phyloP scores from a whole-genome alignment of 2,329 filamentous ascomycete species.

The Dactylellina sp. region DNA sequence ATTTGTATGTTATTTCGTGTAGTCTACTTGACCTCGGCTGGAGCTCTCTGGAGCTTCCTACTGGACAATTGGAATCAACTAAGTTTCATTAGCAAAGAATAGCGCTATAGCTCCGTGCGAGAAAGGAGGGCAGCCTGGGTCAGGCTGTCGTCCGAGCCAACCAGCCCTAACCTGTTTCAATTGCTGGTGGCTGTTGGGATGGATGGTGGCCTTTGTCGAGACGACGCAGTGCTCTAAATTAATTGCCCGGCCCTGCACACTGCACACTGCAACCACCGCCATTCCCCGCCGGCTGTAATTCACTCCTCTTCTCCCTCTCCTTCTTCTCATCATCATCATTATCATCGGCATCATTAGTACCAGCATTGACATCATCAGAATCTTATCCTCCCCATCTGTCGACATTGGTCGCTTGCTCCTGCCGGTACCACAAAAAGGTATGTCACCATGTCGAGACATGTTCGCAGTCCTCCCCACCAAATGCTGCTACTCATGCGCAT shows the following conservation, averaged over 20 bases:
- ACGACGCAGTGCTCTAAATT: too few relatives aligned
- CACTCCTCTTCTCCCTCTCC: not conserved
- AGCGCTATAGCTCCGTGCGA: constrained; percentile 1
- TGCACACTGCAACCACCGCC: not conserved
- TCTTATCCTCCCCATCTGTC: constrained; percentile 1
- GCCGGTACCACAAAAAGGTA: constrained; percentile 24
- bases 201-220: too few relatives aligned
- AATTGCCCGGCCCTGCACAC: too few relatives aligned
- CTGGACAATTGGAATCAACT: not conserved
- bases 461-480: constrained; percentile 22
- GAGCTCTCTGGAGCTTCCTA: not conserved
- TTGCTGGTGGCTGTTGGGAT: too few relatives aligned
- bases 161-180: too few relatives aligned
- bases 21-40: too few relatives aligned
- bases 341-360: constrained; percentile 4
- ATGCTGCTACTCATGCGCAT: constrained; percentile 44
- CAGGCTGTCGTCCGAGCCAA: not conserved
- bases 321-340: constrained; percentile 10
- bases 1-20: not conserved
- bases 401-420: constrained; percentile 20
- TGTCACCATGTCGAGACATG: too few relatives aligned
- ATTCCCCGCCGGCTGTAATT: constrained; percentile 23
- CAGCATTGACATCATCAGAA: constrained; percentile 10
- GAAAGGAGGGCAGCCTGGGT: constrained; percentile 4
- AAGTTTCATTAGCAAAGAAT: too few relatives aligned